Conservation (phyloP, 495 filamentous ascomycete species). For the Trypethelium eluteriae region DNA sequence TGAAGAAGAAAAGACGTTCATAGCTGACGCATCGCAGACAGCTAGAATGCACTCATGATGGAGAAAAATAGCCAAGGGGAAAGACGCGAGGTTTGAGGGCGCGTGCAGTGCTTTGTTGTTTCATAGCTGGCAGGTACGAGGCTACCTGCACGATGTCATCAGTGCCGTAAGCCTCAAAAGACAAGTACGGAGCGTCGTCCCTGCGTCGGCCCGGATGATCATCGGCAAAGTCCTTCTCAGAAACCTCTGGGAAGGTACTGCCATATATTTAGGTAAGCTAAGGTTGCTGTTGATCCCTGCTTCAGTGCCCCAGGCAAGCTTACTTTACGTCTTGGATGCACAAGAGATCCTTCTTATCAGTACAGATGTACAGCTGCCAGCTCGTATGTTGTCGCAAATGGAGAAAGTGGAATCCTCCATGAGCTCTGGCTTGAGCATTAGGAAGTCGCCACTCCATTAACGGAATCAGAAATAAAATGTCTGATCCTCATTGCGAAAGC, state of each 20-base stretch:
- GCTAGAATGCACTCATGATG: not conserved
- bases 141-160: slow-evolving; percentile 3
- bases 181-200: too few relatives aligned
- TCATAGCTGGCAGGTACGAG: not conserved
- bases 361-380: not conserved
- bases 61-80: not conserved
- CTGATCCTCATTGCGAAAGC: not conserved
- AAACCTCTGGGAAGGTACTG: not conserved
- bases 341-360: not conserved
- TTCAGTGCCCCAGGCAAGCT: not conserved
- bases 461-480: not conserved
- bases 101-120: not conserved
- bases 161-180: not conserved
- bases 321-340: not conserved
- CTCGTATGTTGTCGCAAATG: not conserved
- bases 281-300: not conserved
- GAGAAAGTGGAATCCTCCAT: slow-evolving; percentile 25
- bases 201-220: not conserved
- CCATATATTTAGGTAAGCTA: not conserved
- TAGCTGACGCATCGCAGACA: not conserved
- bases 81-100: not conserved
- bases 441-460: not conserved
- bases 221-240: not conserved
- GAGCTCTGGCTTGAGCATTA: not conserved
- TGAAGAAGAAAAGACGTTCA: slow-evolving; percentile 2